A percentile compares a stretch with the other conserved stretches of the same genome.
Conservation (phyloP, 2,329 filamentous ascomycete genomes). For the Trichoderma gracile region DNA sequence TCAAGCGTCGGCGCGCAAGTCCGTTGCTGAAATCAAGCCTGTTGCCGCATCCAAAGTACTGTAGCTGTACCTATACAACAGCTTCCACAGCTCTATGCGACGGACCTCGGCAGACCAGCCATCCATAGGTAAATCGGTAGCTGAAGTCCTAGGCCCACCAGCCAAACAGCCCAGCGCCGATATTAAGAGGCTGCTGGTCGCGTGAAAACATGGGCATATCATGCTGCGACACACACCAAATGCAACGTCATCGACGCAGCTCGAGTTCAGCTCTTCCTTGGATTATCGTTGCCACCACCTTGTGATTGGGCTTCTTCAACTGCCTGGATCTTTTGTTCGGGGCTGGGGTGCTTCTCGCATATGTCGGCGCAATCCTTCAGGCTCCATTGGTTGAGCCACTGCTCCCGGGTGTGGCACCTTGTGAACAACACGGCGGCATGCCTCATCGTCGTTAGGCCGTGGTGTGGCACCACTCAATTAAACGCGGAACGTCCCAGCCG, state of each 20-base stretch:
- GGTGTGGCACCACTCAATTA: not conserved
- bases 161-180: not conserved
- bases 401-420: slow-evolving; percentile 14
- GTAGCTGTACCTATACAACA: not conserved
- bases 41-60: not conserved
- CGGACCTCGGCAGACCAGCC: not conserved
- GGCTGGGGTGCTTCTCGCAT: slow-evolving; percentile 14
- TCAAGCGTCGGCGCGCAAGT: slow-evolving; percentile 26
- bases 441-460: not conserved
- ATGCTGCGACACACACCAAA: slow-evolving; percentile 1
- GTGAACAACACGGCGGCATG: not conserved
- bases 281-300: slow-evolving; percentile 10
- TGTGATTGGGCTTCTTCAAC: slow-evolving; percentile 4
- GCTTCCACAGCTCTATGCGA: not conserved
- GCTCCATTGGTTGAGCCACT: slow-evolving; percentile 16
- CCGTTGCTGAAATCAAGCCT: not conserved
- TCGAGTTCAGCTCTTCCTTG: slow-evolving; percentile 11
- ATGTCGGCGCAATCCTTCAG: slow-evolving; percentile 22
- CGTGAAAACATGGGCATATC: not conserved
- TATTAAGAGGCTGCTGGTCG: not conserved
- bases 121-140: not conserved
- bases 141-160: not conserved
- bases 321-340: slow-evolving; percentile 23
- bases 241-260: slow-evolving; percentile 18
- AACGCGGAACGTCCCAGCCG: slow-evolving; percentile 16